These are phyloP conservation scores for Aegle marmelos DNA, from an alignment of 345 rosid species.

Conservation along the genomic window DNA sequence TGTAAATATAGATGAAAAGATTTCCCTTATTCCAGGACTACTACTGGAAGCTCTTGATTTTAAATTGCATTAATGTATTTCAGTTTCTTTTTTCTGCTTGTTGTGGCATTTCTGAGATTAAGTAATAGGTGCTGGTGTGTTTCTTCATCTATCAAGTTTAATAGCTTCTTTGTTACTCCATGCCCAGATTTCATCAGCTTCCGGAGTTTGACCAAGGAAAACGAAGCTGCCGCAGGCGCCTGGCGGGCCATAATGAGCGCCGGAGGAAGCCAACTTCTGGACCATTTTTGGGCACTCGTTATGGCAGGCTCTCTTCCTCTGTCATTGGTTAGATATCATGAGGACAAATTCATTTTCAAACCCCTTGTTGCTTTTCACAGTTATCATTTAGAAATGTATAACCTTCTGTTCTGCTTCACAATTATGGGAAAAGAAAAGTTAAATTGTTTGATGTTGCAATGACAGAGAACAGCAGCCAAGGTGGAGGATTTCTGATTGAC, in stretches of 20 bases:
- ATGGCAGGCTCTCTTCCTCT: slow-evolving; percentile 49
- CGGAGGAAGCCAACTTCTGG: slow-evolving; percentile 87
- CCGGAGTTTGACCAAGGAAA: slow-evolving; percentile 93
- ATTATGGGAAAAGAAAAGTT: background rate
- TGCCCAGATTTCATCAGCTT: slow-evolving; percentile 83
- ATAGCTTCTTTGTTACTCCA: background rate
- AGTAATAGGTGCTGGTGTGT: slow-evolving; percentile 8
- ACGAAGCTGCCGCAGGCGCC: slow-evolving; percentile 91
- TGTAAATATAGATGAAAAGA: background rate
- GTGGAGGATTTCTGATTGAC: slow-evolving; percentile 57
- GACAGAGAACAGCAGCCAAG: slow-evolving; percentile 49
- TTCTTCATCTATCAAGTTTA: background rate
- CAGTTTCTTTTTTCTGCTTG: background rate
- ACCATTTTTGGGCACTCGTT: slow-evolving; percentile 55
- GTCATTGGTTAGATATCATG: slow-evolving; percentile 46
- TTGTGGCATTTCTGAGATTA: slow-evolving; percentile 16
- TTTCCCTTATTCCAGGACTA: background rate
- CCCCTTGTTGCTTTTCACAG: background rate
- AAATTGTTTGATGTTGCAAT: slow-evolving; percentile 1
- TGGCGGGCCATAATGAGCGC: slow-evolving; percentile 95
- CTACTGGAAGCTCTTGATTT: background rate
- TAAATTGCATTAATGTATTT: background rate
- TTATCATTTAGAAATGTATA: background rate
- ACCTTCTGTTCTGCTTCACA: background rate
- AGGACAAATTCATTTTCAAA: background rate